Percentiles rank a stretch among this genome's conserved stretches.
Evolutionary conservation across 2,329 filamentous ascomycete genomes (phyloP).

Genomic region (Ambrosiella beaveri): DNA sequence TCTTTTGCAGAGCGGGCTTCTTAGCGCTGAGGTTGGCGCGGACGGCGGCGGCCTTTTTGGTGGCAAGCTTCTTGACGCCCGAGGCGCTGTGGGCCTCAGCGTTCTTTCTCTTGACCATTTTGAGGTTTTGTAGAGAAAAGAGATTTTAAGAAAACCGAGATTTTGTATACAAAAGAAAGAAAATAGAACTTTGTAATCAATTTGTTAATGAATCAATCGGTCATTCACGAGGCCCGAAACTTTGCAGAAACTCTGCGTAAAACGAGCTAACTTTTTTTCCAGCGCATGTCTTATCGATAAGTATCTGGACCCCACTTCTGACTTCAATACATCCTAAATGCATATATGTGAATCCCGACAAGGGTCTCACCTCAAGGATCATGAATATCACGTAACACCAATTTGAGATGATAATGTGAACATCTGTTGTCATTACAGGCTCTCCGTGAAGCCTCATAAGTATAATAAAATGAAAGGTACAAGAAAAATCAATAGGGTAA

Average conservation of each 20-base stretch:
- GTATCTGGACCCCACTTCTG: constrained; percentile 4
- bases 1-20: not conserved
- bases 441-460: not conserved
- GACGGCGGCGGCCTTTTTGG: constrained; percentile 18
- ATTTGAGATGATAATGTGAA: not conserved
- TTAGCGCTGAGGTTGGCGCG: not conserved
- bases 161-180: constrained; percentile 2
- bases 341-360: not conserved
- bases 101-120: constrained; percentile 35
- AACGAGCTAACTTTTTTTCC: constrained; percentile 7
- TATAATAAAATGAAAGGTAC: not conserved
- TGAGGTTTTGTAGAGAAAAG: constrained; percentile 10
- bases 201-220: not conserved
- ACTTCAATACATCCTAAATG: not conserved
- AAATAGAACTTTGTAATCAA: constrained; percentile 4
- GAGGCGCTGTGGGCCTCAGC: constrained; percentile 19
- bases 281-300: constrained; percentile 14
- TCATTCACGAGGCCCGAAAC: not conserved
- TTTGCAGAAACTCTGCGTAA: not conserved
- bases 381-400: no score
- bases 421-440: not conserved
- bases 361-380: not conserved
- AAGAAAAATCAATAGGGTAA: not conserved
- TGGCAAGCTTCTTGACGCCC: constrained; percentile 15
- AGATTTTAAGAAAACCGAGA: not conserved